phyloP scores from a whole-genome alignment of 805 yeast genomes.

The Ogataea nonfermentans region DNA sequence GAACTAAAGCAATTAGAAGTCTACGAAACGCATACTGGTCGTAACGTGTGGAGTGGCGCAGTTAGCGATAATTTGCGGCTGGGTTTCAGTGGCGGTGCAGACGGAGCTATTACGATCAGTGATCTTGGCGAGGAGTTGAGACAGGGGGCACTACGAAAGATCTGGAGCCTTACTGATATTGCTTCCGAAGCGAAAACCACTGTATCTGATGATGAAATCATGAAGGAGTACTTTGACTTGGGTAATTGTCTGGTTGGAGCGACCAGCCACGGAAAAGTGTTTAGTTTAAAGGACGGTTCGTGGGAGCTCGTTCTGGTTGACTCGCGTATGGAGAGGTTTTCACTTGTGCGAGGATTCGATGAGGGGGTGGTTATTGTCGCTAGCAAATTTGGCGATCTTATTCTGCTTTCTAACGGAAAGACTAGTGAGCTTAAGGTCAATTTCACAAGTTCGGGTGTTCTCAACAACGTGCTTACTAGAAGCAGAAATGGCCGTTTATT shows the following conservation, averaged over 20 bases:
- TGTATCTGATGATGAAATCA: slow-evolving; percentile 48
- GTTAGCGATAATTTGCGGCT: slow-evolving; percentile 43
- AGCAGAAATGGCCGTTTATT: slow-evolving; percentile 31
- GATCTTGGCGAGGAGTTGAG: slow-evolving; percentile 42
- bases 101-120: slow-evolving; percentile 72
- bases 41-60: slow-evolving; percentile 84
- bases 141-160: slow-evolving; percentile 27
- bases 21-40: slow-evolving; percentile 74
- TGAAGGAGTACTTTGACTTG: slow-evolving; percentile 59
- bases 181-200: slow-evolving; percentile 23
- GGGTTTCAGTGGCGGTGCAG: slow-evolving; percentile 90
- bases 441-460: slow-evolving; percentile 38
- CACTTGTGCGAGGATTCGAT: slow-evolving; percentile 27
- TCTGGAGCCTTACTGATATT: slow-evolving; percentile 38
- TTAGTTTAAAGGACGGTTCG: slow-evolving; percentile 31
- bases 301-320: slow-evolving; percentile 34
- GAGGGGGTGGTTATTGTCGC: slow-evolving; percentile 28
- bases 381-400: slow-evolving; percentile 41
- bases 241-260: slow-evolving; percentile 45
- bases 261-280: slow-evolving; percentile 59
- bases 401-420: slow-evolving; percentile 30
- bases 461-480: slow-evolving; percentile 46
- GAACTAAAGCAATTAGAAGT: slow-evolving; percentile 44
- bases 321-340: slow-evolving; percentile 26
- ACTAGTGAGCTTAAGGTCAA: slow-evolving; percentile 17